Percentiles rank a stretch among this genome's conserved stretches.
phyloP scores from a whole-genome alignment of 257 asterid genomes.

The Schizonepeta tenuifolia region DNA sequence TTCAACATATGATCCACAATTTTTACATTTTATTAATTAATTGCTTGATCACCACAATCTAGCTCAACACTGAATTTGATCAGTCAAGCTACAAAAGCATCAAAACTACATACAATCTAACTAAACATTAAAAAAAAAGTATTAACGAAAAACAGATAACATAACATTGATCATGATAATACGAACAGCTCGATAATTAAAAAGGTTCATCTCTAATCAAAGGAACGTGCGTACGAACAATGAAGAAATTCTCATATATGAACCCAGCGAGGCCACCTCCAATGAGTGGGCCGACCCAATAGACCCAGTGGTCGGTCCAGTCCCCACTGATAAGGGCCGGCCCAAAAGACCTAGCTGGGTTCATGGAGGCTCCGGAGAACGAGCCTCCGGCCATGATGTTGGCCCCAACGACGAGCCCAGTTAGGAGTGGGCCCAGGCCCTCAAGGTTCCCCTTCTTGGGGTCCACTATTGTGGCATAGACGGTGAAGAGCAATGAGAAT shows the following conservation, averaged over 20 bases:
- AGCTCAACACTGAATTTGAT: neutral
- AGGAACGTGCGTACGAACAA: constrained; percentile 60
- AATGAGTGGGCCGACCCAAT: constrained; percentile 92
- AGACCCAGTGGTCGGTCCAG: constrained; percentile 96
- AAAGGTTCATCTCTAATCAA: constrained; percentile 50
- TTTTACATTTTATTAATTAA: no score
- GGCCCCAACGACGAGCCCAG: constrained; percentile 92
- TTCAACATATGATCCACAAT: no score
- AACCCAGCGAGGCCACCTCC: constrained; percentile 94
- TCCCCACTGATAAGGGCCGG: constrained; percentile 86
- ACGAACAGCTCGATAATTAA: neutral
- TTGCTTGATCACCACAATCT: neutral
- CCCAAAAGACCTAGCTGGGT: constrained; percentile 93
- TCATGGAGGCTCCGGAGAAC: constrained; percentile 92
- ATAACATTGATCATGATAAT: neutral
- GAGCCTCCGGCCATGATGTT: constrained; percentile 96
- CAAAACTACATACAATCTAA: neutral
- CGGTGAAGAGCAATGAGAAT: constrained; percentile 79
- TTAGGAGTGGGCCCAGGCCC: constrained; percentile 83
- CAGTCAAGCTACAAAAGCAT: neutral
- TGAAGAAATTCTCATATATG: constrained; percentile 77
- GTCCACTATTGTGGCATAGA: constrained; percentile 89
- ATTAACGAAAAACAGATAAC: neutral
- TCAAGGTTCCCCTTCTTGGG: constrained; percentile 83
- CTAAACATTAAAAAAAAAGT: neutral